These are phyloP conservation scores for Decorospora gaudefroyi DNA, from an alignment of 2,329 filamentous ascomycete species.

Conservation along the genomic window DNA sequence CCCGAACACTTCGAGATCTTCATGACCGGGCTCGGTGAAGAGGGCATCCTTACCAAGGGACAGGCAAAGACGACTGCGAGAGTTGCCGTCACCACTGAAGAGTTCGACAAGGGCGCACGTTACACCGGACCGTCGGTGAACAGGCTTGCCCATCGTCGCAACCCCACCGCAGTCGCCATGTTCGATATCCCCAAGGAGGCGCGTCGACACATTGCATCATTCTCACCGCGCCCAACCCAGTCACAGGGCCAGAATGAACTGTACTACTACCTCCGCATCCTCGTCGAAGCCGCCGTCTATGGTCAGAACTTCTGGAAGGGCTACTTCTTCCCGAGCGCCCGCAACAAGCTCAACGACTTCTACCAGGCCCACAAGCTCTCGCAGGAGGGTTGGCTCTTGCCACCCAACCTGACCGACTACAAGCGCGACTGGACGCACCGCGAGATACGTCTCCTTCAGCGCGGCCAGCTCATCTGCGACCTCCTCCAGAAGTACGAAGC, in stretches of 20 bases:
- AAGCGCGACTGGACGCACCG: conserved; percentile 17
- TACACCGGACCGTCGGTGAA: background rate
- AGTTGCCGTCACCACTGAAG: conserved; percentile 5
- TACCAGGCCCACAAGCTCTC: conserved; percentile 10
- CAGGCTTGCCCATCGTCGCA: background rate
- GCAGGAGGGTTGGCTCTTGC: background rate
- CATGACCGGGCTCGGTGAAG: conserved; percentile 8
- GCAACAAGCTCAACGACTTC: conserved; percentile 11
- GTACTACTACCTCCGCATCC: conserved; percentile 7
- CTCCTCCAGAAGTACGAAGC: conserved; percentile 7
- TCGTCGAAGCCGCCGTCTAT: conserved; percentile 25
- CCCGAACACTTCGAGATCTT: conserved; percentile 17
- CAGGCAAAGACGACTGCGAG: conserved; percentile 1
- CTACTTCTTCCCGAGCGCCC: conserved; percentile 16
- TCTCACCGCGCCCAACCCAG: background rate
- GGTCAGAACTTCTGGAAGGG: conserved; percentile 17
- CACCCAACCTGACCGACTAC: conserved; percentile 8
- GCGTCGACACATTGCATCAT: background rate
- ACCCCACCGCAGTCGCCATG: conserved; percentile 1
- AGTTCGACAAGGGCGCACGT: conserved; percentile 8
- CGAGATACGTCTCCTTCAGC: conserved; percentile 19
- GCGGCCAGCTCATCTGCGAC: conserved; percentile 11
- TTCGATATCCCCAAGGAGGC: conserved; percentile 10
- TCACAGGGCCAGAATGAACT: background rate
- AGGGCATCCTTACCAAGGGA: conserved; percentile 9